phyloP scores from a whole-genome alignment of 345 rosid genomes.

The Brassica carinata region DNA sequence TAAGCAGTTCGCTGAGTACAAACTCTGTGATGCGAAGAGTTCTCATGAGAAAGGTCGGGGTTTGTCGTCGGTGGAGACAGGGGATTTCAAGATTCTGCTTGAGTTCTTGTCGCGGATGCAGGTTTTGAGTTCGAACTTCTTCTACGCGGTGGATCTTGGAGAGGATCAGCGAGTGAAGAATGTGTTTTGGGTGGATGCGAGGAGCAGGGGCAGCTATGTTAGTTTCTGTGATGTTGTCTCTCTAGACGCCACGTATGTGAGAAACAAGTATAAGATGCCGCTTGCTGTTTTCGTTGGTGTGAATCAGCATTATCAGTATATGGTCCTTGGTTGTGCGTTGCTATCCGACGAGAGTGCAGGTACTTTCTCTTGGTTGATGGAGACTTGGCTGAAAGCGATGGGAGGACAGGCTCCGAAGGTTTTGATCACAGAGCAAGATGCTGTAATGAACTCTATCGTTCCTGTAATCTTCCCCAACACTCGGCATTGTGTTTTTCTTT shows the following conservation, averaged over 20 bases:
- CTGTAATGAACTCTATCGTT: slow-evolving; percentile 46
- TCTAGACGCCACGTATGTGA: slow-evolving; percentile 58
- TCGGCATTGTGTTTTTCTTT: slow-evolving; percentile 57
- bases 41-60: slow-evolving; percentile 54
- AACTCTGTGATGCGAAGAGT: slow-evolving; percentile 49
- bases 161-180: slow-evolving; percentile 65
- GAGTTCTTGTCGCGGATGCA: slow-evolving; percentile 58
- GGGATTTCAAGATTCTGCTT: slow-evolving; percentile 54
- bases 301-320: slow-evolving; percentile 67
- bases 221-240: slow-evolving; percentile 66
- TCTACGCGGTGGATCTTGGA: slow-evolving; percentile 58
- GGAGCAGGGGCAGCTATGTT: slow-evolving; percentile 60
- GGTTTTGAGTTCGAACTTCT: slow-evolving; percentile 59
- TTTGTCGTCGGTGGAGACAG: slow-evolving; percentile 51
- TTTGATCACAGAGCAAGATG: slow-evolving; percentile 59
- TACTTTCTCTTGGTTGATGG: slow-evolving; percentile 66
- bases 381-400: slow-evolving; percentile 67
- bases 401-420: slow-evolving; percentile 65
- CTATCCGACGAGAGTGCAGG: slow-evolving; percentile 58
- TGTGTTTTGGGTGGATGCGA: slow-evolving; percentile 70
- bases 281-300: slow-evolving; percentile 63
- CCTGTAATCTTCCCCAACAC: slow-evolving; percentile 51
- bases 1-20: slow-evolving; percentile 66
- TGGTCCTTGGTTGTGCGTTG: slow-evolving; percentile 67
- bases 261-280: slow-evolving; percentile 67